Evolutionary conservation across 257 asterid species (phyloP), one percentile per base, ranked within the genome.

Genomic region (Osmanthus fragrans): DNA sequence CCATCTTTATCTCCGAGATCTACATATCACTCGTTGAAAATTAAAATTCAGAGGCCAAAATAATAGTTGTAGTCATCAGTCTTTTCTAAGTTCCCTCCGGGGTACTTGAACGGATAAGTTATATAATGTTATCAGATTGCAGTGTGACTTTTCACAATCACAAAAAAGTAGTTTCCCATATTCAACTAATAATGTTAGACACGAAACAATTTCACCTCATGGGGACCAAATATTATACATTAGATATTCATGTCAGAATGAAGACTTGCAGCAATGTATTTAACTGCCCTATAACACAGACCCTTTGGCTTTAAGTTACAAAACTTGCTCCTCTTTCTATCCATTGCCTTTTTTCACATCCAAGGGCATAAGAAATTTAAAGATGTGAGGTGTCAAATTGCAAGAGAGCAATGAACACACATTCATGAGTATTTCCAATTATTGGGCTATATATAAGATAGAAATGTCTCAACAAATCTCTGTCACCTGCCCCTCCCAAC

Each of bases 1-100:
- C 97, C 82, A 85, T 71, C 88, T 89, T 89, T 81, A 96, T 92
- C 85, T 92, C 97, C 34, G 91, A 88, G 74, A 96, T 96, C 98
- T 95, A 91, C 90, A 86, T 40, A 49, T 66, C 73, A 88, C 73
- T 67, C 83, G 56, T 63, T 64, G 78, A 79, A 77, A 56, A 79
- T 85, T 82, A 73, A 77, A 68, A 79, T 63, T 76, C 34, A 78
- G 81, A 60, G 64, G 79, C 76, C 49, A 30, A 85, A 72, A 51
- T 67, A 66, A 58, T 40, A 83, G 65, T n/a, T 47, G 68, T 11
- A 63, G 29, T 25, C 33, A 25, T 10, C 34, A 63, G 0, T 25
- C 21, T 58, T 23, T 21, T 58, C 7, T 47, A 45, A 15, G 5
- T 49, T 49, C 4, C 4, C 0, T 15, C 15, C 0, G 7, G 21